Evolutionary conservation across 306 rosid genomes (phyloP).

Genomic region (Castanopsis chinensis): DNA sequence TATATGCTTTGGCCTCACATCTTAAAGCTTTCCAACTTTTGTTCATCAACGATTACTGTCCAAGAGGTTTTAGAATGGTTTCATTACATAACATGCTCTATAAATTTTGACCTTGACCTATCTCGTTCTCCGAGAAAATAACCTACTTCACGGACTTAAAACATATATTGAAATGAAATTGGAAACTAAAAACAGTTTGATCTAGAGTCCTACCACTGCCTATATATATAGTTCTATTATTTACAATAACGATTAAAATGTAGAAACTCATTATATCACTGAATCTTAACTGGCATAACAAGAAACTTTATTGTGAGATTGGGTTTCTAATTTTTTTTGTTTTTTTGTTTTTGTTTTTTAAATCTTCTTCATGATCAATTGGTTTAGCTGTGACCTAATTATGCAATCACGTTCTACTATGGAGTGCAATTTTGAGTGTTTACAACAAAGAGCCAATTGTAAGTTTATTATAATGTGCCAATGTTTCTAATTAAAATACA

Average conservation of each 20-base stretch:
- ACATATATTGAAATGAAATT: not conserved
- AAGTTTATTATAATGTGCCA: too few relatives aligned
- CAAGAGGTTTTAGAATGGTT: not conserved
- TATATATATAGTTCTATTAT: too few relatives aligned
- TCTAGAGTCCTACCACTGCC: not conserved
- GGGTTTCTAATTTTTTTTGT: too few relatives aligned
- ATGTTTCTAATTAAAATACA: too few relatives aligned
- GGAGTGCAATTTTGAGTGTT: not conserved
- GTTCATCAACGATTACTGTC: not conserved
- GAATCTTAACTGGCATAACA: too few relatives aligned
- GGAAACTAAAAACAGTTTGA: not conserved
- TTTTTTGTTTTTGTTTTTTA: too few relatives aligned
- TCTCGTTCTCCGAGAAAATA: not conserved
- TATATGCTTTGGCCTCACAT: constrained; percentile 13
- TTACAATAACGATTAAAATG: too few relatives aligned
- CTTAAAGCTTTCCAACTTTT: not conserved
- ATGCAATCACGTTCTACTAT: constrained; percentile 33
- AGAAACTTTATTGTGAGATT: too few relatives aligned
- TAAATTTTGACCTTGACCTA: not conserved
- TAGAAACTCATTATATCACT: too few relatives aligned
- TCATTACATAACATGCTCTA: not conserved
- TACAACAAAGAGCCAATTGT: constrained; percentile 16
- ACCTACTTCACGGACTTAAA: not conserved
- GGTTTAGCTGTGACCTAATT: constrained; percentile 23
- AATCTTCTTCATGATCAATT: too few relatives aligned